Evolutionary conservation across 371 early-diverging fungal species (phyloP), one percentile per base, ranked within the genome.

Genomic region (Mucor velutinosus): DNA sequence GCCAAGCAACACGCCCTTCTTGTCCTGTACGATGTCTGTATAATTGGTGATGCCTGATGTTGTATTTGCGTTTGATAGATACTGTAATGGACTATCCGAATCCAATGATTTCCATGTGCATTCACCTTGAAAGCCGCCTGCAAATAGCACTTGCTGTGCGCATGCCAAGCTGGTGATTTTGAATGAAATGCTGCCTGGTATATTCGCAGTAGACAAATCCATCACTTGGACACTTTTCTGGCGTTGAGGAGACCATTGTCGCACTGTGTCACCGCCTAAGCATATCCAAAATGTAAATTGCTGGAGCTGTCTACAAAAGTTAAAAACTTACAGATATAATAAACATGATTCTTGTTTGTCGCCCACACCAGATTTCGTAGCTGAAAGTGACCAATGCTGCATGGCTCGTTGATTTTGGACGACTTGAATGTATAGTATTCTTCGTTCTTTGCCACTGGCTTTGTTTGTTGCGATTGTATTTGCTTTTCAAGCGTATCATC

Each of bases 311-410:
- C 53, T 25, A 27, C 1, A 23, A 53, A 27, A 25, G n/a, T 25
- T 0, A 47, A 56, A 23, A 7, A 45, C 85, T 75, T 77, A 87
- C 89, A 66, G 17, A 83, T 79, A 68, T 89, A 92, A 62, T 81
- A 92, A 10, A 93, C 80, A 58, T 89, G 87, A 72, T 93, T 89
- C 59, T 88, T 89, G 72, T 82, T 88, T 1, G 93, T 89, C 0
- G 92, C 87, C 77, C 84, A 88, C 12, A 95, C 67, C 43, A 93
- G 74, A 67, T 95, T 89, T 37, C 95, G 84, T 29, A 94, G 83
- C 76, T 94, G 94, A 57, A 93, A 91, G 65, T 95, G 93, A 4
- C 77, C 78, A 62, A 74, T 72, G 12, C 67, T 75, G 53, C 82
- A 84, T 25, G 64, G 72, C 29, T 78, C 76, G 30, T 65, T 69